Conservation (phyloP, 257 asterid genomes). For the Lycium ferocissimum region DNA sequence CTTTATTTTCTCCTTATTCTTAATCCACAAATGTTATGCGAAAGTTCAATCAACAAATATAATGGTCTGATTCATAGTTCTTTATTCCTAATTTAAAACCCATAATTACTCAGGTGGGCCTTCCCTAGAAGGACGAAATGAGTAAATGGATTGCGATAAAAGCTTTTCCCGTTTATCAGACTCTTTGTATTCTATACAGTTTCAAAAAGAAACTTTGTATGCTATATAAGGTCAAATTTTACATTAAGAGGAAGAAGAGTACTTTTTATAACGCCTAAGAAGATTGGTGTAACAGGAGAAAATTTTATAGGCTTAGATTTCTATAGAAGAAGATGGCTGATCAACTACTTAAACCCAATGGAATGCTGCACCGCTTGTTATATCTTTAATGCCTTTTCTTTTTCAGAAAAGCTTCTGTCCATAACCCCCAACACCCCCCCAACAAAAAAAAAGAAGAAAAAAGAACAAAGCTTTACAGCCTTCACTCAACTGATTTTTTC, state of each 20-base stretch:
- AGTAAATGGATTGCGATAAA: not conserved
- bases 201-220: not conserved
- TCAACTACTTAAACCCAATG: not conserved
- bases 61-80: conserved; percentile 17
- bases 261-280: not conserved
- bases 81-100: not conserved
- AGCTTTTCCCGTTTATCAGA: not conserved
- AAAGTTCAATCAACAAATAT: not conserved
- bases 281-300: not conserved
- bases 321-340: conserved; percentile 1
- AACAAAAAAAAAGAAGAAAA: not conserved
- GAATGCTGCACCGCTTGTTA: not conserved
- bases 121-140: not conserved
- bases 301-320: not conserved
- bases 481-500: not conserved
- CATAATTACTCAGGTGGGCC: conserved; percentile 11
- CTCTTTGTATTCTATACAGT: not conserved
- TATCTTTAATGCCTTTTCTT: not conserved
- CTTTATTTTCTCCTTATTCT: not conserved
- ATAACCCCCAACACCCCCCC: too few species aligned
- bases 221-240: not conserved
- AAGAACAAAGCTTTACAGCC: not conserved
- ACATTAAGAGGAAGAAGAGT: conserved; percentile 10
- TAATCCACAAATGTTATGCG: not conserved
- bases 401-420: not conserved